phyloP scores from a whole-genome alignment of 306 rosid species.

The Geum urbanum region DNA sequence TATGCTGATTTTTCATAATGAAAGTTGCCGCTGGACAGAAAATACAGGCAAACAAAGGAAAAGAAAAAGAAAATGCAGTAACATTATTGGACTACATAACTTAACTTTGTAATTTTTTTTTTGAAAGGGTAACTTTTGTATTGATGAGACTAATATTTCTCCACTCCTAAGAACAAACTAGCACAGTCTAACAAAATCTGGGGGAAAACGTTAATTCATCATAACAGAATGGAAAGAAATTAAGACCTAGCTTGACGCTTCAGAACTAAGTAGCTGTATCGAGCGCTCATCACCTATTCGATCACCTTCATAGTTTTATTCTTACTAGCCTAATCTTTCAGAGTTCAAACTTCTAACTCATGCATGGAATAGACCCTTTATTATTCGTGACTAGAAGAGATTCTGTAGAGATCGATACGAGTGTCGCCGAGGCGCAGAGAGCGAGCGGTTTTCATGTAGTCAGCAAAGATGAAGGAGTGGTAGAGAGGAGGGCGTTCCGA shows the following conservation, averaged over 20 bases:
- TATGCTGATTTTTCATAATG: too few species aligned
- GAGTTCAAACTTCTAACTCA: neutral
- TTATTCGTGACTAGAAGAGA: neutral
- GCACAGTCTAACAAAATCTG: neutral
- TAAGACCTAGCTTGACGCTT: neutral
- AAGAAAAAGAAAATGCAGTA: too few species aligned
- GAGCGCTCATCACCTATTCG: too few species aligned
- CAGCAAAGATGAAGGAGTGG: conserved; percentile 77
- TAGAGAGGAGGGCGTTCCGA: conserved; percentile 47
- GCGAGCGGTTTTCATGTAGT: conserved; percentile 57
- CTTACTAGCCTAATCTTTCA: too few species aligned
- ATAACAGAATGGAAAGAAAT: neutral
- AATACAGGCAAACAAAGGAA: too few species aligned
- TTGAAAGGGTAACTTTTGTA: too few species aligned
- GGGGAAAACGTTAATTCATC: neutral
- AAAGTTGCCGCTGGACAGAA: too few species aligned
- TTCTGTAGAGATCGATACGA: conserved; percentile 53
- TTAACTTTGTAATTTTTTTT: too few species aligned
- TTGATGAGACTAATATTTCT: neutral
- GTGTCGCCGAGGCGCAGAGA: conserved; percentile 58
- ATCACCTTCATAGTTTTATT: too few species aligned
- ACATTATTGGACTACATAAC: neutral
- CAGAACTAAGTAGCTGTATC: neutral
- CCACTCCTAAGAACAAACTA: conserved; percentile 1
- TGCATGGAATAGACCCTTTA: neutral